Evolutionary conservation across 306 rosid species (phyloP), one percentile per base, ranked within the genome.

Genomic region (Cyclanthera cordifolia): DNA sequence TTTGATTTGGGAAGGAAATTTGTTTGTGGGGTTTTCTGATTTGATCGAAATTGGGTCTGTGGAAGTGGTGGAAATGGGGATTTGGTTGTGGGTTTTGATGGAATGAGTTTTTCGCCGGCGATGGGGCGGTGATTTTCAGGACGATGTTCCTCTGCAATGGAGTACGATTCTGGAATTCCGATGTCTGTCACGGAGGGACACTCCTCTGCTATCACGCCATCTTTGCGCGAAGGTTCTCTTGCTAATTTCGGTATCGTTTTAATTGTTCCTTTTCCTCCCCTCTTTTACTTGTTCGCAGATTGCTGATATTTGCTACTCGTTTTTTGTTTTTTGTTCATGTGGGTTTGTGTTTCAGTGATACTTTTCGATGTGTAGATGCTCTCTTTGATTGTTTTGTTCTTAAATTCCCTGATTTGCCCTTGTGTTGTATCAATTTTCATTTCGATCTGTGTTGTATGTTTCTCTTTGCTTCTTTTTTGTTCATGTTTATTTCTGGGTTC

Each of bases 91-190:
- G 65, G 55, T 51, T 47, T 72, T 55, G 70, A 65, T 80, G 53
- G 71, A 68, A 70, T 78, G 79, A 43, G 75, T 54, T 41, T 27
- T 61, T 61, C 59, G 59, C 25, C 72, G 78, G 52, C 73, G 76
- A 54, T 50, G 67, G 16, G n/a, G 21, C 46, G 79, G 72, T 78
- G 73, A 74, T 79, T 79, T 79, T 83, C 72, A 77, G 72, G 79
- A 71, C 43, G 20, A 59, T 69, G 43, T 53, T 53, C 66, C 27
- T 67, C 49, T 19, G 75, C 28, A 55, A 87, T 90, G 97, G 97
- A 88, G 76, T 88, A 82, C 85, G 90, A 90, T 78, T 86, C 87
- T 72, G 86, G 86, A 82, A 85, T 90, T 77, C 80, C 95, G 72
- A 81, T 81, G 71, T 79, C 84, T 39, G 84, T 89, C 77, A 81